phyloP scores from a whole-genome alignment of 1,284 basidiomycete species.

The Laetiporus sulphureus region DNA sequence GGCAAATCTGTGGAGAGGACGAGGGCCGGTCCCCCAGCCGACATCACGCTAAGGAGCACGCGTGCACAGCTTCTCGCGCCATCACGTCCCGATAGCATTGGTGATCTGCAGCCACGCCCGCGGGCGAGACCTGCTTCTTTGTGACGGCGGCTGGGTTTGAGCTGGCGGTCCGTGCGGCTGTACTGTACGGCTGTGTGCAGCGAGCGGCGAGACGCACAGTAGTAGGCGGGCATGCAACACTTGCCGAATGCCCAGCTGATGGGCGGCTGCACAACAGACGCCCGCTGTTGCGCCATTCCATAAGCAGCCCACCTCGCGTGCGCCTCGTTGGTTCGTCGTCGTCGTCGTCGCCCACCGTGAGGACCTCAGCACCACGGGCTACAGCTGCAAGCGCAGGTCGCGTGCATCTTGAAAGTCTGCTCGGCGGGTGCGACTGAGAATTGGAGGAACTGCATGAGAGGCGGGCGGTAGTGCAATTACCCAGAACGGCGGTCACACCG shows the following conservation, averaged over 20 bases:
- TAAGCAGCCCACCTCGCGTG: no score
- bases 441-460: conserved; percentile 4
- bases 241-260: background rate
- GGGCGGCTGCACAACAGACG: conserved; percentile 2
- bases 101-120: conserved; percentile 10
- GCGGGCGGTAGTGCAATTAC: conserved; percentile 12
- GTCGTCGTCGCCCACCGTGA: no score
- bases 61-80: conserved; percentile 16
- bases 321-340: no score
- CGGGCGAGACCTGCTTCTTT: no score
- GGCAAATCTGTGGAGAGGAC: no score
- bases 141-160: no score
- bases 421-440: background rate
- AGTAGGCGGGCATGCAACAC: no score
- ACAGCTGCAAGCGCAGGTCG: no score
- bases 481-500: conserved; percentile 10
- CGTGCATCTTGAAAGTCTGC: no score
- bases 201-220: conserved; percentile 1
- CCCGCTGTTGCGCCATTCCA: conserved; percentile 5
- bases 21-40: background rate
- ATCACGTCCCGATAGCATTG: conserved; percentile 9
- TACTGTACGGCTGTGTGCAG: no score
- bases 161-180: no score
- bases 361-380: no score
- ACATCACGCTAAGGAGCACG: conserved; percentile 8